These are phyloP conservation scores for Fusarium coffeatum DNA, from an alignment of 2,329 filamentous ascomycete genomes.

Conservation along the genomic window DNA sequence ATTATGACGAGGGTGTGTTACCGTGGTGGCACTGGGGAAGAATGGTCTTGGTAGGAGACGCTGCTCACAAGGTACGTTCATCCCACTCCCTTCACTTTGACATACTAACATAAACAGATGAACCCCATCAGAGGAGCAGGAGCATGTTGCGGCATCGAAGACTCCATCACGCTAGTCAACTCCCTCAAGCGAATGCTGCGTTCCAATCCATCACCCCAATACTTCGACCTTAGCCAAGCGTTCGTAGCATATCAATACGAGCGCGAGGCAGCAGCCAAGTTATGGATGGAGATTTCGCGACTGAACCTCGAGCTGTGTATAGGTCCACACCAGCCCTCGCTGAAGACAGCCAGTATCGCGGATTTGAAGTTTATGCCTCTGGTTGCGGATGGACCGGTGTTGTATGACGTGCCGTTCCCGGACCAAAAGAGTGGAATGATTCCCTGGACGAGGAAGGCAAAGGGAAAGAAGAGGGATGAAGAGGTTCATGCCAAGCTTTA, in stretches of 20 bases:
- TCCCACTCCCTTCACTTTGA: accelerated
- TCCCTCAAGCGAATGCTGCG: background rate
- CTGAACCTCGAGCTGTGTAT: slow-evolving; percentile 22
- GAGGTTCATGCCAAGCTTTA: background rate
- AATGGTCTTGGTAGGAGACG: slow-evolving; percentile 25
- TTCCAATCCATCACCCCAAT: background rate
- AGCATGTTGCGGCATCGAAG: slow-evolving; percentile 24
- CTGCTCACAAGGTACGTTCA: slow-evolving; percentile 16
- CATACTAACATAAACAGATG: slow-evolving; percentile 6
- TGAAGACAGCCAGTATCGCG: background rate
- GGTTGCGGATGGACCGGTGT: slow-evolving; percentile 18
- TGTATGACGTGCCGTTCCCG: slow-evolving; percentile 6
- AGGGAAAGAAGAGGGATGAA: background rate
- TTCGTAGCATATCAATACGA: slow-evolving; percentile 19
- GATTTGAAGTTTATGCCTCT: slow-evolving; percentile 6
- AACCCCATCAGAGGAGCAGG: slow-evolving; percentile 29
- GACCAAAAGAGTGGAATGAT: background rate
- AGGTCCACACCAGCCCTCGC: background rate
- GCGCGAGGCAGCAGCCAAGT: slow-evolving; percentile 3
- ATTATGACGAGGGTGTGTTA: slow-evolving; percentile 24
- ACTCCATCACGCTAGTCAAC: slow-evolving; percentile 18
- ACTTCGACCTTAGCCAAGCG: background rate
- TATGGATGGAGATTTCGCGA: slow-evolving; percentile 19
- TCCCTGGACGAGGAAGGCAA: slow-evolving; percentile 4
- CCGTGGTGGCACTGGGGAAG: slow-evolving; percentile 30